Conservation (phyloP, 2,329 filamentous ascomycete species). For the Stachybotrys chartarum region DNA sequence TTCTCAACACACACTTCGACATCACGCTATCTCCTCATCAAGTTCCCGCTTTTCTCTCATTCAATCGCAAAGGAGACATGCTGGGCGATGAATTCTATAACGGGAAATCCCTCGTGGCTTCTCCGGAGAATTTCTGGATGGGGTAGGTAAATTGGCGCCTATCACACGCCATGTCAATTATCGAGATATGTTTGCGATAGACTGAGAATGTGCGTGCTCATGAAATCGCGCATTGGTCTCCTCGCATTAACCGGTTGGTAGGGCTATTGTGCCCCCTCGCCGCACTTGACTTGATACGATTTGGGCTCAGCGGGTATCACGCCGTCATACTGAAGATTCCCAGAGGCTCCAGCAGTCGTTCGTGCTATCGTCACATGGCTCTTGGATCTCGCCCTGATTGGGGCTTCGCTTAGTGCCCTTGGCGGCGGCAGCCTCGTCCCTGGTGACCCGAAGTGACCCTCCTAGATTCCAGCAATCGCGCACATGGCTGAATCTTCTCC, state of each 20-base stretch:
- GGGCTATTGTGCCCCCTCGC: background rate
- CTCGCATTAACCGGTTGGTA: constrained; percentile 12
- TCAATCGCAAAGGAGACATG: too few species aligned
- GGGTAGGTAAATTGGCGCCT: background rate
- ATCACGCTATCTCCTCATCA: too few species aligned
- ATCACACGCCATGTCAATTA: background rate
- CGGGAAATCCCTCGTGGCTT: background rate
- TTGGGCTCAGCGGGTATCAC: background rate
- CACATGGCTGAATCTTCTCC: background rate
- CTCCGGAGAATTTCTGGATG: background rate
- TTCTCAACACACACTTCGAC: background rate
- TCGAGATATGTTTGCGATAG: background rate
- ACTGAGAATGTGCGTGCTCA: background rate
- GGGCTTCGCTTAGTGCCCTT: background rate
- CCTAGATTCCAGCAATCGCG: background rate
- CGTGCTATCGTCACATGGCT: background rate
- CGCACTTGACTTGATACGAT: too few species aligned
- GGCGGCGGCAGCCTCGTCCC: background rate
- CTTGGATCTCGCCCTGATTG: background rate
- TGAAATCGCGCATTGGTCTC: constrained; percentile 6
- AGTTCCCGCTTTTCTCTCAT: too few species aligned
- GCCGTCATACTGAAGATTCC: too few species aligned
- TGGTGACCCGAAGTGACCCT: background rate
- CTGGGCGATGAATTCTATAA: background rate
- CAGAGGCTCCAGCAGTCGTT: background rate